A percentile compares a stretch with the other conserved stretches of the same genome.
Evolutionary conservation across 2,329 filamentous ascomycete genomes (phyloP).

Genomic region (Ophiostoma fasciatum): DNA sequence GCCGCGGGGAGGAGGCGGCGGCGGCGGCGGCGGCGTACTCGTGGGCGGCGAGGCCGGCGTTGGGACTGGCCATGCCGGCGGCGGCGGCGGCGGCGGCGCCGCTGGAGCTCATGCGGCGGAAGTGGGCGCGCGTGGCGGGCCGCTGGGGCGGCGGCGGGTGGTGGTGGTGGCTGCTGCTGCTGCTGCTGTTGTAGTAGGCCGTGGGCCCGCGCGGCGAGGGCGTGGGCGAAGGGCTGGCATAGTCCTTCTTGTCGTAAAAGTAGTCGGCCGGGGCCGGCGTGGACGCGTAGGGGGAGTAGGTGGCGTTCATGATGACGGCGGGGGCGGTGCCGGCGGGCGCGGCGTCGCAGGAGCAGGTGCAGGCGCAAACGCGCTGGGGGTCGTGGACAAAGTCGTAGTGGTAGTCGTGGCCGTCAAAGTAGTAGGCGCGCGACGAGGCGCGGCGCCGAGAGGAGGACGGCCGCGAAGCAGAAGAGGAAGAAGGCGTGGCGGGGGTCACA

Average conservation of each 20-base stretch:
- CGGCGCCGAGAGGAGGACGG: conserved; percentile 5
- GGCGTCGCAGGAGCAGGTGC: background rate
- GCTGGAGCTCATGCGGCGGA: conserved; percentile 28
- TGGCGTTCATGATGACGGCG: conserved; percentile 23
- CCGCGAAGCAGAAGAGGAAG: background rate
- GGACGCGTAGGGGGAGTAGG: conserved; percentile 30
- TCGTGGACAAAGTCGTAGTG: conserved; percentile 1
- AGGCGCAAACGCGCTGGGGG: background rate
- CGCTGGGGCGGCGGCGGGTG: conserved; percentile 29
- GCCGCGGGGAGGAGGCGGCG: conserved; percentile 24
- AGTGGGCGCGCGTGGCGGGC: conserved; percentile 38
- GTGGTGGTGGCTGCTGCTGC: too few relatives aligned
- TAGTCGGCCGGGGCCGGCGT: conserved; percentile 28
- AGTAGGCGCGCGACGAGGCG: conserved; percentile 1
- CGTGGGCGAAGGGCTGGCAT: conserved; percentile 39
- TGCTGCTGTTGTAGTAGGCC: conserved; percentile 26
- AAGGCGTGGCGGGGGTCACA: background rate
- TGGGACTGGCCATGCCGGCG: conserved; percentile 13
- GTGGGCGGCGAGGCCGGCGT: conserved; percentile 9
- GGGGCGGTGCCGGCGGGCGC: conserved; percentile 20
- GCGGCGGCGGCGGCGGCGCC: conserved; percentile 15
- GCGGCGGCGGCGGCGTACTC: conserved; percentile 22
- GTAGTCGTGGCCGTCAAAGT: conserved; percentile 1
- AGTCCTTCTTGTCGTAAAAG: conserved; percentile 34
- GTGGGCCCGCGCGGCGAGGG: conserved; percentile 36